Evolutionary conservation across 2,329 filamentous ascomycete species (phyloP), one percentile per base, ranked within the genome.

Genomic region (Diaporthe amygdali): DNA sequence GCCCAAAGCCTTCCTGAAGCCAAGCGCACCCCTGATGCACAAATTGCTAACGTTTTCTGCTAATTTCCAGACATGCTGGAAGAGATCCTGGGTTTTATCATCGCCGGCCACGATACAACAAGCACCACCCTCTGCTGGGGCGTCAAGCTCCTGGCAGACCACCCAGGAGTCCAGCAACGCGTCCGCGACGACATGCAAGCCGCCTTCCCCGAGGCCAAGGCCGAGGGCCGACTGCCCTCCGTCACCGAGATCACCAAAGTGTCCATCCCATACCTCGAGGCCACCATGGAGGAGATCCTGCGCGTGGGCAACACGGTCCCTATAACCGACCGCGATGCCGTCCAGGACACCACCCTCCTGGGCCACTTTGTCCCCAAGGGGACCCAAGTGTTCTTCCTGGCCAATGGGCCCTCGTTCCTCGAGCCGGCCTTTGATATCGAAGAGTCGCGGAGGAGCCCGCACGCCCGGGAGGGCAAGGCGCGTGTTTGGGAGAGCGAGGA

Each of bases 261-360:
- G 66, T 78, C 79, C 0, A 81, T 86, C 3, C 83, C 82, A 0
- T 86, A 82, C 74, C 77, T 86, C 6, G 82, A 85, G 73, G 84
- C 84, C 66, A 81, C 86, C 47, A 84, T 83, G 78, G 81, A 82
- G 66, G 84, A 86, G 75, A 81, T 82, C 0, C 79, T 86, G 6
- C 82, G 84, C 51, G 82, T 80, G 77, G 84, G 84, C 70, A 82
- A 83, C 2, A 82, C 84, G 4, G 84, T 85, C 54, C 83, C 83
- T 30, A 82, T 84, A 79, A 83, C 82, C 2, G 82, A 85, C n/a
- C 81, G 84, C 9, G 78, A 85, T 72, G 80, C 82, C 0, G 61
- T 83, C 37, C 76, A 74, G 5, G 82, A 84, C 32, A 82, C 84
- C 68, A 75, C 71, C 6, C 76, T 86, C 1, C 81, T 80, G 4